phyloP scores from a whole-genome alignment of 331 rosid species.

The Pyrus hybrid region DNA sequence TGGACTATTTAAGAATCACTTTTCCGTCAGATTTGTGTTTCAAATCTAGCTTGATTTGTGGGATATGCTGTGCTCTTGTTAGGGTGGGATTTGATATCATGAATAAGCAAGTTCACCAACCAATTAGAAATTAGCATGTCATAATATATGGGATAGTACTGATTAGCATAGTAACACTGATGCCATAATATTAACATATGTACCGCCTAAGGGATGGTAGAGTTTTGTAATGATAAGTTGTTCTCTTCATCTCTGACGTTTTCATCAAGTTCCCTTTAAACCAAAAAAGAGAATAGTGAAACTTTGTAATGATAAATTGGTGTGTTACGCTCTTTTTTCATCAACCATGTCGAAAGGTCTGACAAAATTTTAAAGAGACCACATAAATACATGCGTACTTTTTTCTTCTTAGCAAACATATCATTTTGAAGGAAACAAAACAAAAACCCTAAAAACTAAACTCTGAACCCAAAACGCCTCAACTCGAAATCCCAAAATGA shows the following conservation, averaged over 20 bases:
- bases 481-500: background rate
- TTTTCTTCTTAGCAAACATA: too few relatives aligned
- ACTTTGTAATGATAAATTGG: too few relatives aligned
- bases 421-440: background rate
- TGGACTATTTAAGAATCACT: background rate
- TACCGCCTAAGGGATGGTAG: too few relatives aligned
- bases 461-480: background rate
- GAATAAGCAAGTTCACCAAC: conserved; percentile 33
- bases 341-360: background rate
- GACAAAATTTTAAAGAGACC: too few relatives aligned
- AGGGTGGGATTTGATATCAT: conserved; percentile 23
- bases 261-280: background rate
- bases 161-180: background rate
- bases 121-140: background rate
- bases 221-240: background rate
- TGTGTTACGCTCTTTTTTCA: background rate
- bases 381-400: too few relatives aligned
- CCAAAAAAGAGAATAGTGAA: too few relatives aligned
- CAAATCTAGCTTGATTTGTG: background rate
- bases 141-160: background rate
- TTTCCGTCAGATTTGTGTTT: background rate
- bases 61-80: conserved; percentile 6
- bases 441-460: background rate
- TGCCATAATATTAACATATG: too few relatives aligned
- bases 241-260: background rate